Percentiles rank a stretch among this genome's conserved stretches.
These are phyloP conservation scores for Licmophora abbreviata DNA, from an alignment of 108 stramenopile genomes.

Conservation along the genomic window DNA sequence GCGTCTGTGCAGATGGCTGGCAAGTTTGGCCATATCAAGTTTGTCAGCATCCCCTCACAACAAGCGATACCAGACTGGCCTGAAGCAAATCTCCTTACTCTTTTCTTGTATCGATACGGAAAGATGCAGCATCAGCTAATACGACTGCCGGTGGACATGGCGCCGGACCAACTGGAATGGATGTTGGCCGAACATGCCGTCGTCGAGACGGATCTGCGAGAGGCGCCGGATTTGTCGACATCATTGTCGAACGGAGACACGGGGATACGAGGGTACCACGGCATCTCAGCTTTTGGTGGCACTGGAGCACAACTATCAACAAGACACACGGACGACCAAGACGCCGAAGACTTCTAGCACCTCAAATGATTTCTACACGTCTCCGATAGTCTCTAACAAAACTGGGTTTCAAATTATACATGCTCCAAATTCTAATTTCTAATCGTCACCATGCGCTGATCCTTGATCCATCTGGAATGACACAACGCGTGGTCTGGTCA, in stretches of 20 bases:
- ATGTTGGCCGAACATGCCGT: slow-evolving; percentile 37
- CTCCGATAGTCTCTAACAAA: too few relatives aligned
- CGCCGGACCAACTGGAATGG: slow-evolving; percentile 31
- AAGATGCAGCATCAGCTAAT: slow-evolving; percentile 74
- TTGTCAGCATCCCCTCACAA: slow-evolving; percentile 68
- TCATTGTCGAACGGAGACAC: not conserved
- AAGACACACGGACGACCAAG: not conserved
- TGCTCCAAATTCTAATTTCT: too few relatives aligned
- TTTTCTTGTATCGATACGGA: slow-evolving; percentile 88
- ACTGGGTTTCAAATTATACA: too few relatives aligned
- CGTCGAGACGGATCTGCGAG: slow-evolving; percentile 29
- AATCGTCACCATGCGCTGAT: too few relatives aligned
- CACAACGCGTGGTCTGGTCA: too few relatives aligned
- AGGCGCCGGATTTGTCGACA: slow-evolving; percentile 11
- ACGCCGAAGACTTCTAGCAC: slow-evolving; percentile 1
- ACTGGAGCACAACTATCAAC: not conserved
- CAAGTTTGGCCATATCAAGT: slow-evolving; percentile 48
- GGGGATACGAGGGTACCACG: not conserved
- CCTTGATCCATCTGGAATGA: too few relatives aligned
- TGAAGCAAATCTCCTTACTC: slow-evolving; percentile 71
- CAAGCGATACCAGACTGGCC: slow-evolving; percentile 89
- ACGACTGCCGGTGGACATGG: slow-evolving; percentile 21
- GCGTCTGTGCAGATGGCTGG: slow-evolving; percentile 20
- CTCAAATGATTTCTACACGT: too few relatives aligned
- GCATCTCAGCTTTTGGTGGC: not conserved